Conservation (phyloP, 2,329 filamentous ascomycete genomes). For the Colletotrichum simmondsii region DNA sequence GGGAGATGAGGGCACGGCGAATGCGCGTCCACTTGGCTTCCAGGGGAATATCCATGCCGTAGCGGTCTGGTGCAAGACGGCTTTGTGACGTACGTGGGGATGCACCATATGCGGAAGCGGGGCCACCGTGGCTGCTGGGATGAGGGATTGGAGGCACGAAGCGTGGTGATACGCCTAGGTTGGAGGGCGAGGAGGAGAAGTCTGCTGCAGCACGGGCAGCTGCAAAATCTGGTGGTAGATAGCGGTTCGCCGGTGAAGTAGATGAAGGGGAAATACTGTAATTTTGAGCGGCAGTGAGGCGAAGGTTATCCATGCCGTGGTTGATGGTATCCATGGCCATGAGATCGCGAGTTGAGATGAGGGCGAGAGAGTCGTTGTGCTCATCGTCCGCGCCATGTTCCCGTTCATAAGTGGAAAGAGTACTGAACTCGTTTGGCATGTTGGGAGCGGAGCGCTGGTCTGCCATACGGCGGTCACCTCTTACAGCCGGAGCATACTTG, state of each 20-base stretch:
- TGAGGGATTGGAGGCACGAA: slow-evolving; percentile 48
- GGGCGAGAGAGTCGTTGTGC: slow-evolving; percentile 51
- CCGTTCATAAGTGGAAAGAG: slow-evolving; percentile 46
- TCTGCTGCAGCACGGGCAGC: slow-evolving; percentile 40
- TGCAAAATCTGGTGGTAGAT: slow-evolving; percentile 48
- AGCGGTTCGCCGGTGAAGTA: slow-evolving; percentile 42
- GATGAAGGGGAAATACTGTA: slow-evolving; percentile 51
- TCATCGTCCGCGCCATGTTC: slow-evolving; percentile 51
- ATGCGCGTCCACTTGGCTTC: slow-evolving; percentile 72
- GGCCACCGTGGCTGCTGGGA: slow-evolving; percentile 33
- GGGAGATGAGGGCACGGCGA: slow-evolving; percentile 64
- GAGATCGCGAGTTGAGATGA: slow-evolving; percentile 67
- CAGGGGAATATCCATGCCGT: slow-evolving; percentile 65
- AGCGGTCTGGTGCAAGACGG: slow-evolving; percentile 65
- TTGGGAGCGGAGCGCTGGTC: slow-evolving; percentile 38
- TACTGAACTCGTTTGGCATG: slow-evolving; percentile 31
- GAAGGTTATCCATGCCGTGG: slow-evolving; percentile 53
- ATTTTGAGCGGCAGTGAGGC: slow-evolving; percentile 49
- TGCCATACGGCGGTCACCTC: slow-evolving; percentile 49
- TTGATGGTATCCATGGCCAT: slow-evolving; percentile 58
- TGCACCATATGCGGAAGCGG: slow-evolving; percentile 31
- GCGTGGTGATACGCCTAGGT: slow-evolving; percentile 51
- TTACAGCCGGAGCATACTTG: slow-evolving; percentile 53
- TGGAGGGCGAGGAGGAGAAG: slow-evolving; percentile 47
- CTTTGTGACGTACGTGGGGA: slow-evolving; percentile 40